phyloP scores from a whole-genome alignment of 2,329 filamentous ascomycete genomes.

The Hypoxylon sp. region DNA sequence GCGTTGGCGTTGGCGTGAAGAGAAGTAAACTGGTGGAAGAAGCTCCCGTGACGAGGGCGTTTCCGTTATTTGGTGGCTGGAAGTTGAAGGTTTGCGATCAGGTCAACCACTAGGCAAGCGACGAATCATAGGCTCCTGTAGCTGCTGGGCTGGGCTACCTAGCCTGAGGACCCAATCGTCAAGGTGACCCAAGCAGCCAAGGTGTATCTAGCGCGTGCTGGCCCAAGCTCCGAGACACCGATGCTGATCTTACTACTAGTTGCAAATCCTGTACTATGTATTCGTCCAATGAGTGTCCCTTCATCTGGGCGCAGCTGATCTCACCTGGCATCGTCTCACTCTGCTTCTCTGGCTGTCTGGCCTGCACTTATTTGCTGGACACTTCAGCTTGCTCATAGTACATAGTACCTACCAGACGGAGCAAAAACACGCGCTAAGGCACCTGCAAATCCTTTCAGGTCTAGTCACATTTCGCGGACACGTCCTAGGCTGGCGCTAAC shows the following conservation, averaged over 20 bases:
- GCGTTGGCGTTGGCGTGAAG: not conserved
- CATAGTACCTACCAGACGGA: not conserved
- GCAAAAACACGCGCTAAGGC: no score
- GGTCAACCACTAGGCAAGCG: conserved; percentile 21
- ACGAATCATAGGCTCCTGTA: no score
- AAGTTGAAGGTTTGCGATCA: conserved; percentile 7
- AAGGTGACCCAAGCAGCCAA: no score
- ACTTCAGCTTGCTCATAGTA: not conserved
- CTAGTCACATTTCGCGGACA: not conserved
- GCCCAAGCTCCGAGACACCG: not conserved
- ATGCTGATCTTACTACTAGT: no score
- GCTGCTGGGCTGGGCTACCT: no score
- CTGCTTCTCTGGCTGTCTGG: no score
- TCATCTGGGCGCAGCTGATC: not conserved
- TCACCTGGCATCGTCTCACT: no score
- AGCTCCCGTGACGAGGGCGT: not conserved
- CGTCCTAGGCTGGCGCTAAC: conserved; percentile 19
- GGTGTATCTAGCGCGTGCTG: no score
- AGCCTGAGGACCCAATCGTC: no score
- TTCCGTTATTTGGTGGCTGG: conserved; percentile 4
- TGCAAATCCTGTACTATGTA: no score
- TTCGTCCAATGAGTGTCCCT: no score
- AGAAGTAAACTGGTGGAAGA: not conserved
- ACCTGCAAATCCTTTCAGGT: not conserved
- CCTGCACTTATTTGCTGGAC: no score